Conservation (phyloP, 2,329 filamentous ascomycete species). For the Alternaria atra region DNA sequence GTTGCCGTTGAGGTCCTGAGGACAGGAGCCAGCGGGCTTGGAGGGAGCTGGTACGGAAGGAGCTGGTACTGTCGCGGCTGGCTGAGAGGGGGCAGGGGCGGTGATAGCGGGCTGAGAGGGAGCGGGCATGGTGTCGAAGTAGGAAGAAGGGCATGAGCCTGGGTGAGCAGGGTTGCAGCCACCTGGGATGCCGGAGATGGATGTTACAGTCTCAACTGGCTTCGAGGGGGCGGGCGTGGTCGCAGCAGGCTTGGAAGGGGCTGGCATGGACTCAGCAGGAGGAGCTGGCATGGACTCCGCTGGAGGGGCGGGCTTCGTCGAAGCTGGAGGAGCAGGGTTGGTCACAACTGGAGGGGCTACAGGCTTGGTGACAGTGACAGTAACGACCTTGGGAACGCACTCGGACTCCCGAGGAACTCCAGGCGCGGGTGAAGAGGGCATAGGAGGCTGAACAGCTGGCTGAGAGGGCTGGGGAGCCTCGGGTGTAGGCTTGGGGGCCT, state of each 20-base stretch:
- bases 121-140: neutral
- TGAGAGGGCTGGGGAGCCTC: neutral
- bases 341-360: neutral
- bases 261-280: neutral
- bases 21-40: constrained; percentile 18
- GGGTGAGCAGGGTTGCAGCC: too few species aligned
- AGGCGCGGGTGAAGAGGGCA: neutral
- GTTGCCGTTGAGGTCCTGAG: constrained; percentile 34
- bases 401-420: neutral
- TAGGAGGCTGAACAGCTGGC: neutral
- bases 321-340: neutral
- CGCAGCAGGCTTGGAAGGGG: neutral
- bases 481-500: neutral
- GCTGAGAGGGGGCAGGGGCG: neutral
- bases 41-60: neutral
- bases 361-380: neutral
- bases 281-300: neutral
- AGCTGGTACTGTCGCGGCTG: neutral
- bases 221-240: neutral
- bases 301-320: neutral
- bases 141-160: too few species aligned
- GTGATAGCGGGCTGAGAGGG: neutral
- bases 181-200: too few species aligned
- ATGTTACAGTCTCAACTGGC: too few species aligned
- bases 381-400: constrained; percentile 2